A percentile compares a stretch with the other conserved stretches of the same genome.
phyloP scores from a whole-genome alignment of 805 yeast species.

The Saccharomyces mikatae region DNA sequence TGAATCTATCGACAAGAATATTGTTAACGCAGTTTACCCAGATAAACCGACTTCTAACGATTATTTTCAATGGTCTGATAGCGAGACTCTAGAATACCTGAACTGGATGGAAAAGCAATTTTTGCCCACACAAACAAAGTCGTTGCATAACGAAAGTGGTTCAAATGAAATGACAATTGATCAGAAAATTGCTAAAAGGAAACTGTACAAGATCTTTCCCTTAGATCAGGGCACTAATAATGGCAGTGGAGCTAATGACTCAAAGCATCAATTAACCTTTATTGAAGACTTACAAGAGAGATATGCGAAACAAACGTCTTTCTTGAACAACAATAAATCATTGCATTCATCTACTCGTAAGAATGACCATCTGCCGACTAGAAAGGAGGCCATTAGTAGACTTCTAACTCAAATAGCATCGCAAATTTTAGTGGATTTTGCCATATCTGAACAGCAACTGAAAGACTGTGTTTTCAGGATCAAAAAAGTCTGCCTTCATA shows the following conservation, averaged over 20 bases:
- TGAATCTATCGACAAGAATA: constrained; percentile 1
- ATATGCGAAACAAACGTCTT: constrained; percentile 5
- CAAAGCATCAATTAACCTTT: constrained; percentile 4
- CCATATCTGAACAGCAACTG: constrained; percentile 11
- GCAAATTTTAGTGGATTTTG: constrained; percentile 10
- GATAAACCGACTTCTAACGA: constrained; percentile 2
- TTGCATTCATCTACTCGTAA: not conserved
- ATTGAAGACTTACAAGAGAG: constrained; percentile 22
- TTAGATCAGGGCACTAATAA: constrained; percentile 5
- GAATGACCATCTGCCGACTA: not conserved
- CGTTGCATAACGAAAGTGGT: not conserved
- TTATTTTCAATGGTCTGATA: constrained; percentile 15
- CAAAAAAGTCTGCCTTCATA: constrained; percentile 5
- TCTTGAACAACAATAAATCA: not conserved
- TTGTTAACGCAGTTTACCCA: constrained; percentile 4
- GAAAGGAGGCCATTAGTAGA: not conserved
- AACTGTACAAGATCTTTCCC: constrained; percentile 24
- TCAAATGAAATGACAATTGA: constrained; percentile 16
- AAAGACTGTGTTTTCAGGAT: constrained; percentile 7
- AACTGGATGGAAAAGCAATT: constrained; percentile 24
- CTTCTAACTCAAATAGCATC: not conserved
- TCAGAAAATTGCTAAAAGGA: constrained; percentile 25
- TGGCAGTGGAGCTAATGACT: not conserved
- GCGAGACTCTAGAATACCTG: constrained; percentile 18
- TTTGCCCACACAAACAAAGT: constrained; percentile 9